Base-by-base conservation (phyloP, 495 filamentous ascomycete genomes). In the Talaromyces wortmannii region DNA sequence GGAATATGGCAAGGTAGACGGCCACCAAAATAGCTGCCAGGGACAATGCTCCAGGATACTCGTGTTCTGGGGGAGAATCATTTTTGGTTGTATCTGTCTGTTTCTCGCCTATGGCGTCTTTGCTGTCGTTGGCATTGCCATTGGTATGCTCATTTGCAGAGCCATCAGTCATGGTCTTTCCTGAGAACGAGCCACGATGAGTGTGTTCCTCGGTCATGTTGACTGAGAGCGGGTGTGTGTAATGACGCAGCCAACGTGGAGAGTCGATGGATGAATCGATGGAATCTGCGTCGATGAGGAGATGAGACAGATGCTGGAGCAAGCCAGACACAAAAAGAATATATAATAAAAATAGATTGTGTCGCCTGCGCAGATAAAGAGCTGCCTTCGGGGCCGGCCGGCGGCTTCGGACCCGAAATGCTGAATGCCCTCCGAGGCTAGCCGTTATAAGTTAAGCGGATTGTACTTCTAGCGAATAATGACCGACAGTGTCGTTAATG, bases 1-100 rank as follows among this genome's bases (percentile, higher is more conserved):
- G 62, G 48, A 73, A 73, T 29, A 67, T 58, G 31, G 63, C 52
- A 11, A 72, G 48, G 55, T 70, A 70, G 23, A 73, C 53, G 11
- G 63, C 59, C 10, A 57, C 40, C 33, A 67, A 64, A 31, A 63
- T 66, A 13, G 62, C 57, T 7, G 61, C 49, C 31, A 65, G 44
- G 13, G 59, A 54, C 13, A 45, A 48, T 11, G 30, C 29, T 8
- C 53, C 50, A 12, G 62, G 63, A 33, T 64, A 66, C 30, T 57
- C 53, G 18, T 56, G 62, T 18, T 64, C 59, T 16, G 43, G 18
- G 11, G 11, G 52, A 46, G 42, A 12, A 45, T 53, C 30, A 31
- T 46, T 46, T 15, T 23, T 10, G 36, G 36, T 10, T 13, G 13
- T 5, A 40, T 40, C 36, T 8, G 36, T 13, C 13, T 40, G 36